Evolutionary conservation across 345 rosid genomes (phyloP).

Genomic region (Sonneratia caseolaris): DNA sequence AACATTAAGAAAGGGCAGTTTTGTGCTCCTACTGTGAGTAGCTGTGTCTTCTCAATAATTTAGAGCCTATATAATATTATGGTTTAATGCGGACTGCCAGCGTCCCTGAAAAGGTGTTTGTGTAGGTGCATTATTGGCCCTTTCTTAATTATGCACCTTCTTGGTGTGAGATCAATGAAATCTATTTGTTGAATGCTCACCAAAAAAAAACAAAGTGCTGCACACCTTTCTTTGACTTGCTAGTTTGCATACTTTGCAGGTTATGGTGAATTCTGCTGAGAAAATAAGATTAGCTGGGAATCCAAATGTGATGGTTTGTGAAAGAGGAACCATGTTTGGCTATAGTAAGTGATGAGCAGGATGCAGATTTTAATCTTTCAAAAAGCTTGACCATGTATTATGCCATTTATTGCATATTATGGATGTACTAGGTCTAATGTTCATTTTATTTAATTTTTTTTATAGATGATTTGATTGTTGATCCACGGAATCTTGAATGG

Average conservation of each 20-base stretch:
- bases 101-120: neutral
- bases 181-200: no score
- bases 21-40: constrained; percentile 84
- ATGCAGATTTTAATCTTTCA: neutral
- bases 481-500: constrained; percentile 95
- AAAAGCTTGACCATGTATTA: neutral
- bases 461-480: constrained; percentile 87
- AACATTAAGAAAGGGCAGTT: constrained; percentile 96
- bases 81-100: neutral
- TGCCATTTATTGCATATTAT: neutral
- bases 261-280: constrained; percentile 82
- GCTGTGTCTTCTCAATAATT: neutral
- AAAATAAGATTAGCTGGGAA: constrained; percentile 91
- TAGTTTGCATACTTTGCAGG: constrained; percentile 38
- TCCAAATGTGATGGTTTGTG: constrained; percentile 92
- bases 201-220: no score
- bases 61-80: constrained; percentile 7
- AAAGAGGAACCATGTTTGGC: constrained; percentile 99
- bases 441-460: constrained; percentile 9
- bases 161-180: no score
- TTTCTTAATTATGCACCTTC: neutral
- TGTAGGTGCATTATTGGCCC: neutral
- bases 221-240: neutral
- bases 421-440: neutral
- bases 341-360: constrained; percentile 57